Evolutionary conservation across 2,329 filamentous ascomycete genomes (phyloP), one percentile per base, ranked within the genome.

Genomic region (Colletotrichum graminicola): DNA sequence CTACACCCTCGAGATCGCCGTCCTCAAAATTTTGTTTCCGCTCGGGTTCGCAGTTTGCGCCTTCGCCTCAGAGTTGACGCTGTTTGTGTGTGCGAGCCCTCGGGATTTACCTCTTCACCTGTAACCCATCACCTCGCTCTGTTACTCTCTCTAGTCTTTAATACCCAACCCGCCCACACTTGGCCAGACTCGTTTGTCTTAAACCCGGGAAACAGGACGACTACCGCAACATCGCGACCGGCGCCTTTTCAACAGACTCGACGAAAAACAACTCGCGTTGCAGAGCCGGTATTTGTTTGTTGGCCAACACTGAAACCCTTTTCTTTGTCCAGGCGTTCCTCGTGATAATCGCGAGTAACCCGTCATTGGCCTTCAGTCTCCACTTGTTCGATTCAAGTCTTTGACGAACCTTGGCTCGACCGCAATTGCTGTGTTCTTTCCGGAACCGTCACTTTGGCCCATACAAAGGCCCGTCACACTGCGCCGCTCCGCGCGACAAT

Each of bases 351-450:
- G 39, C 52, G 52, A 67, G 52, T 29, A 23, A 29, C 54, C 34
- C 32, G 43, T 54, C 54, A 60, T 69, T 29, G 51, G 67, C 32
- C 39, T 34, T 14, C 16, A 3, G 45, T 54, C 59, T 64, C 65
- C 59, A 68, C 68, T 71, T 34, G 52, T 71, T 68, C 67, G 16
- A 43, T 59, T 34, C 16, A 59, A 61, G 36, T 43, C 52, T 71
- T 71, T 39, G n/a, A 59, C 47, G 65, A 45, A 36, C 59, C 54
- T 49, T 39, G 32, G 54, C 59, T 64, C 61, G 45, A 49, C 59
- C 65, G 68, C 65, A 68, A 71, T 64, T 54, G 47, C 52, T 55
- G 39, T 62, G 11, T 41, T 52, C 45, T 14, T 60, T 71, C 65
- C 65, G 65, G 59, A 63, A 45, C 45, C 59, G 59, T 68, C 65